Conservation (phyloP, 768 basidiomycete genomes). For the Clathrus columnatus region DNA sequence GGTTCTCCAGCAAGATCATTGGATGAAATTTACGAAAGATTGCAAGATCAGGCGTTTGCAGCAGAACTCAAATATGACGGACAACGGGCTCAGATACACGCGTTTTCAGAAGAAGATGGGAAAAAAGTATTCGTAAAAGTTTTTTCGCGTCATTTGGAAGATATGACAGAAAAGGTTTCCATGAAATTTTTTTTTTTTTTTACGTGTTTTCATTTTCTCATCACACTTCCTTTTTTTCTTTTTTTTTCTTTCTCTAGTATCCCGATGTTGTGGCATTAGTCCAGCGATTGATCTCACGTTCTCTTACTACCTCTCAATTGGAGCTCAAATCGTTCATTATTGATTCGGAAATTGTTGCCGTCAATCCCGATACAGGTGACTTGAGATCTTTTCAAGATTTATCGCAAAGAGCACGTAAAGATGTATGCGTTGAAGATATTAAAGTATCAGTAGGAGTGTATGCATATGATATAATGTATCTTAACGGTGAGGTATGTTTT, state of each 20-base stretch:
- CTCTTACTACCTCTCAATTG: constrained; percentile 19
- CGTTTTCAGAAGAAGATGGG: constrained; percentile 24
- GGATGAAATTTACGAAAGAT: constrained; percentile 68
- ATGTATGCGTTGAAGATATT: constrained; percentile 66
- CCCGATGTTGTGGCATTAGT: constrained; percentile 68
- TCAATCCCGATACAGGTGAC: constrained; percentile 53
- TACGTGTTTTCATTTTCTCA: constrained; percentile 3
- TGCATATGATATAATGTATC: constrained; percentile 83
- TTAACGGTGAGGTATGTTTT: constrained; percentile 63
- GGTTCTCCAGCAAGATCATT: constrained; percentile 82
- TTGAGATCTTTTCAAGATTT: constrained; percentile 81
- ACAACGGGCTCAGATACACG: constrained; percentile 78
- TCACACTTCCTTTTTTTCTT: not conserved
- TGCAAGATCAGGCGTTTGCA: constrained; percentile 58
- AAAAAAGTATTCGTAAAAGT: constrained; percentile 42
- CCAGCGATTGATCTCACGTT: constrained; percentile 27
- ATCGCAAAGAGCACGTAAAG: constrained; percentile 76
- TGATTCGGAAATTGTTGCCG: constrained; percentile 83
- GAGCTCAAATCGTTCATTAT: constrained; percentile 58
- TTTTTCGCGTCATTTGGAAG: constrained; percentile 85
- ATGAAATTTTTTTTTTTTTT: not conserved
- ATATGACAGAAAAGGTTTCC: constrained; percentile 85
- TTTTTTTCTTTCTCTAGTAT: too few species aligned
- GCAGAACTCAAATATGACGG: constrained; percentile 93
- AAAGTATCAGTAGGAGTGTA: constrained; percentile 76